A percentile compares a stretch with the other conserved stretches of the same genome.
phyloP scores from a whole-genome alignment of 1,284 basidiomycete genomes.

The Somion occarium region DNA sequence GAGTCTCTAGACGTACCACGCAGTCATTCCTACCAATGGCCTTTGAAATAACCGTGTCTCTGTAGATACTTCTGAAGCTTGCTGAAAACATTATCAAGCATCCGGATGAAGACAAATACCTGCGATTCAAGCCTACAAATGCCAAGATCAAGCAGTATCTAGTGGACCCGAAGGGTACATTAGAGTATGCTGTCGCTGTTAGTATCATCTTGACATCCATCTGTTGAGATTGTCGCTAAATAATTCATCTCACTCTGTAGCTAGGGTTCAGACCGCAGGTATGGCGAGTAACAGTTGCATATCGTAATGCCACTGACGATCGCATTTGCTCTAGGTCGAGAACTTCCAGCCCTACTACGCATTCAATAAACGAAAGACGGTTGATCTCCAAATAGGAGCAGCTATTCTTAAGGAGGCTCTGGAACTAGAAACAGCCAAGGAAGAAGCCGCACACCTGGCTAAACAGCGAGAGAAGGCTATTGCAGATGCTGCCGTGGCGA shows the following conservation, averaged over 20 bases:
- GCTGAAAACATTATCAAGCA: constrained; percentile 68
- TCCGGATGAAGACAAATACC: constrained; percentile 66
- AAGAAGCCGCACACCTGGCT: constrained; percentile 36
- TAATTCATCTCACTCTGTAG: constrained; percentile 30
- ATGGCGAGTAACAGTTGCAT: constrained; percentile 4
- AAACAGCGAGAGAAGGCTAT: constrained; percentile 49
- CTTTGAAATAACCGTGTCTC: background rate
- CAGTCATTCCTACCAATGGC: background rate
- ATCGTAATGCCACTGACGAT: background rate
- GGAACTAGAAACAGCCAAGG: constrained; percentile 45
- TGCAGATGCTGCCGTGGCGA: constrained; percentile 42
- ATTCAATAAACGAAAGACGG: constrained; percentile 45
- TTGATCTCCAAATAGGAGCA: constrained; percentile 51
- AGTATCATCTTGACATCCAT: constrained; percentile 19
- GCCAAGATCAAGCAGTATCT: constrained; percentile 56
- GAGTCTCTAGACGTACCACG: constrained; percentile 56
- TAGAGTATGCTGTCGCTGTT: constrained; percentile 76
- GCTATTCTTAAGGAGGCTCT: constrained; percentile 54
- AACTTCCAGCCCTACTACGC: constrained; percentile 45
- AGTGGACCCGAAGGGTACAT: constrained; percentile 59
- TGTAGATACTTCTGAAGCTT: constrained; percentile 61
- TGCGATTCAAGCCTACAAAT: constrained; percentile 73
- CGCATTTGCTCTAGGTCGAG: constrained; percentile 26
- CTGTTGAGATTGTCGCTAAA: background rate
- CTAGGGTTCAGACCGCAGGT: constrained; percentile 69